Evolutionary conservation across 2,329 filamentous ascomycete species (phyloP), one percentile per base, ranked within the genome.

Genomic region (Apiospora kogelbergensis): DNA sequence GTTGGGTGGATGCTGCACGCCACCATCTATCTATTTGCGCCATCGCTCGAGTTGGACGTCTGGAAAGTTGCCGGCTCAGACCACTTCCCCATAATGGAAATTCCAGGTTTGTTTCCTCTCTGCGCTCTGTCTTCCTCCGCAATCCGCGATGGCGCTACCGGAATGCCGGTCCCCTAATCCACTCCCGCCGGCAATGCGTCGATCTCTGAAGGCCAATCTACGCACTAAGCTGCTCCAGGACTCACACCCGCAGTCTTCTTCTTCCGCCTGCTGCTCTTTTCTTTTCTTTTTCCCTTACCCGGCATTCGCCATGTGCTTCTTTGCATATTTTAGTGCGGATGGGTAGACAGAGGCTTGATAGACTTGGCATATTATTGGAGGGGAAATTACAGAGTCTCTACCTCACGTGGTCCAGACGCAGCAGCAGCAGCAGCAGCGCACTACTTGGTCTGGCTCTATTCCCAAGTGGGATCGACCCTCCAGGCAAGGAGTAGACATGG

Each of bases 111-210:
- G 15, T 60, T n/a, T 60, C 30, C 17, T 57, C 24, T 26, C 24
- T 57, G 15, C 48, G 6, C 48, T 30, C 48, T 26, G 10, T n/a
- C 17, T 57, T 26, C 30, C 48, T 20, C 48, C 26, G 48, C 48
- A 30, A 30, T 53, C 53, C 30, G 53, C 53, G 20, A 33, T 60
- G 20, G 30, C 30, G 20, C 53, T 60, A 60, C 30, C 53, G 53
- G 53, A 60, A 60, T 60, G 53, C 53, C 53, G 53, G 53, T 60
- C 53, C 53, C 53, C 53, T 37, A 60, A 37, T 60, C 53, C 53
- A 60, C 53, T 60, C 10, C 30, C 30, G 30, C 53, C 53, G 53
- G 53, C 53, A 37, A 60, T 60, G 53, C 53, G 26, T 37, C 10
- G 53, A 60, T 60, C 53, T 17, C 53, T 37, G 20, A 20, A 26